These are phyloP conservation scores for Rhododendron mucronatum DNA, from an alignment of 148 eudicot species.

Conservation along the genomic window DNA sequence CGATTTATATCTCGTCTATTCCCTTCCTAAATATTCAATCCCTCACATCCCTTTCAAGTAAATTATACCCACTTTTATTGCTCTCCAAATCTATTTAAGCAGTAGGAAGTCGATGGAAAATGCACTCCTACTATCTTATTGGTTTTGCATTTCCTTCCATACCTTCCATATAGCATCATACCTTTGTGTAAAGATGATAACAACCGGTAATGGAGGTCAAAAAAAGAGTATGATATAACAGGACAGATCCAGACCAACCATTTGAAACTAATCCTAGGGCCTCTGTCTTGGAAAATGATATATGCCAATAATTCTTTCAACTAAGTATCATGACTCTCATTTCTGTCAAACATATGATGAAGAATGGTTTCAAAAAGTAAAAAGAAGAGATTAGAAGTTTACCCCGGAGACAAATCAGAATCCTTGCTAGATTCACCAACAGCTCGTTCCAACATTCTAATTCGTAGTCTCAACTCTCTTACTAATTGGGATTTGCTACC, in stretches of 20 bases:
- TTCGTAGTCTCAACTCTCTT: constrained; percentile 70
- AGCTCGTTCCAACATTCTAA: constrained; percentile 72
- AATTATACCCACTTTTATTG: neutral
- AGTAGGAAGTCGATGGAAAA: neutral
- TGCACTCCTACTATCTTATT: neutral
- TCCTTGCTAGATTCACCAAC: constrained; percentile 56
- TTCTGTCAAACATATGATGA: neutral
- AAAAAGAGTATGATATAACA: too few species aligned
- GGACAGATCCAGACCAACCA: too few species aligned
- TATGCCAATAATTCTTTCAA: neutral
- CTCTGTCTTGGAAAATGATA: neutral
- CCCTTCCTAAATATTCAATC: neutral
- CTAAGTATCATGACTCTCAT: neutral
- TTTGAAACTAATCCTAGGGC: neutral
- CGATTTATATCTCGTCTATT: neutral
- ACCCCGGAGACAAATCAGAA: constrained; percentile 66
- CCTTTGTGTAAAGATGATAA: neutral
- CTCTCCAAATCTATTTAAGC: neutral
- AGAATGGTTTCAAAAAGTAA: neutral
- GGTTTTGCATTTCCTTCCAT: neutral
- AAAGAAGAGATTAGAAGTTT: constrained; percentile 1
- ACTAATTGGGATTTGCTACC: constrained; percentile 58
- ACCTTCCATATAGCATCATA: neutral
- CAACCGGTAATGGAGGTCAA: neutral
- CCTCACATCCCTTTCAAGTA: neutral